A percentile compares a stretch with the other conserved stretches of the same genome.
phyloP scores from a whole-genome alignment of 768 basidiomycete species.

The Mycena venus region DNA sequence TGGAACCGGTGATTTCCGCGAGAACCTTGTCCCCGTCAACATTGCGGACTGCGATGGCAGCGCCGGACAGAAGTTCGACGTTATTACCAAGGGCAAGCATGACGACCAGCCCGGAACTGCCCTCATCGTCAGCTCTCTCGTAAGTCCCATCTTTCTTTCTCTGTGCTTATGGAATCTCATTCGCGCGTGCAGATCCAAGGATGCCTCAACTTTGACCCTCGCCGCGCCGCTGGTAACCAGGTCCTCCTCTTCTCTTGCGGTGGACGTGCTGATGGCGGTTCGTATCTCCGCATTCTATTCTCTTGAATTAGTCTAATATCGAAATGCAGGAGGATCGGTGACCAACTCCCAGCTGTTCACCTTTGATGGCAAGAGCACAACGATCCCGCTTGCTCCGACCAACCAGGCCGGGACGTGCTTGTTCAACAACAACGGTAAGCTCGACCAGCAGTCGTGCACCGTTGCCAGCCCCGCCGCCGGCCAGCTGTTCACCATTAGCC shows the following conservation, averaged over 20 bases:
- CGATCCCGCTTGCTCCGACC: constrained; percentile 29
- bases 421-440: constrained; percentile 29
- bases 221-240: constrained; percentile 37
- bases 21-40: constrained; percentile 37
- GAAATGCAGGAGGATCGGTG: constrained; percentile 22
- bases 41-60: constrained; percentile 31
- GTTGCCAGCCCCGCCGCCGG: constrained; percentile 16
- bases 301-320: background rate
- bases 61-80: constrained; percentile 37
- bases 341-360: constrained; percentile 40
- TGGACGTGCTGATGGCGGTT: constrained; percentile 39
- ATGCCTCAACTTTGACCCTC: constrained; percentile 41
- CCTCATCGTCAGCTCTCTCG: constrained; percentile 36
- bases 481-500: constrained; percentile 25
- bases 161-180: background rate
- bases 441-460: constrained; percentile 33
- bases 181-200: constrained; percentile 27
- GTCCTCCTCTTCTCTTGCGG: constrained; percentile 42
- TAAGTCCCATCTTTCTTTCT: background rate
- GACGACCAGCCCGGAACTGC: constrained; percentile 35
- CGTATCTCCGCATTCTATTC: background rate
- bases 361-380: constrained; percentile 14
- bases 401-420: constrained; percentile 32
- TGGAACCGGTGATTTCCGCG: constrained; percentile 37
- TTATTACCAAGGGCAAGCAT: constrained; percentile 38